Base-by-base conservation (phyloP, 768 basidiomycete species). In the Amanita molliuscula region DNA sequence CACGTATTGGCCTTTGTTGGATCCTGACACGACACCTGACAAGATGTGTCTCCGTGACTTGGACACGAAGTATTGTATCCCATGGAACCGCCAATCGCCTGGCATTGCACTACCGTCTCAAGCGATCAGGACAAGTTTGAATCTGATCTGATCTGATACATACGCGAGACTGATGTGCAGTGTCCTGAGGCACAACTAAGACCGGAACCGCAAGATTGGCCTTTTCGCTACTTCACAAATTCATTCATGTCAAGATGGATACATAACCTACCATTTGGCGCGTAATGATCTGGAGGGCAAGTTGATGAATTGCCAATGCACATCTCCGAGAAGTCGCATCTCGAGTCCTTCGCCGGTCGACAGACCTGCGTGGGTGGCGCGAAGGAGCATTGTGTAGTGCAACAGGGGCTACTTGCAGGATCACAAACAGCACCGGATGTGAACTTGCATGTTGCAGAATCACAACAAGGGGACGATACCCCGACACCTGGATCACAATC, bases 401-500 rank as follows among this genome's bases (percentile, higher is more conserved):
- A 95, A 65, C 91, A 93, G 3, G 79, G 62, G 47, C 80, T 79
- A 62, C 81, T 88, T 31, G 70, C 62, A 2, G 89, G 88, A 61
- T 91, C 89, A 62, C 91, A 95, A 2, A 81, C 74, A 2, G 91
- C 83, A 26, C 77, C 78, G 21, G 64, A 54, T 43, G 61, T 76
- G 72, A 91, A 88, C 65, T 87, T 87, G 72, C 87, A 90, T 8
- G 82, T 84, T 18, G 67, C 57, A 3, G 77, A 55, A 64, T 93
- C 79, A 69, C 90, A 93, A 67, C 90, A 93, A 2, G 74, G 65
- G 4, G 80, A 80, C 37, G 69, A 67, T 9, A 70, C 60, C 47
- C 78, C 82, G 31, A 61, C 57, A 26, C 86, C 86, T 0, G 90
- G 89, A 64, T 95, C 90, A 61, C 91, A 93, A 34, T 93, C 85